These are phyloP conservation scores for Yamadazyma buinensis DNA, from an alignment of 1,139 yeast species.

Conservation along the genomic window DNA sequence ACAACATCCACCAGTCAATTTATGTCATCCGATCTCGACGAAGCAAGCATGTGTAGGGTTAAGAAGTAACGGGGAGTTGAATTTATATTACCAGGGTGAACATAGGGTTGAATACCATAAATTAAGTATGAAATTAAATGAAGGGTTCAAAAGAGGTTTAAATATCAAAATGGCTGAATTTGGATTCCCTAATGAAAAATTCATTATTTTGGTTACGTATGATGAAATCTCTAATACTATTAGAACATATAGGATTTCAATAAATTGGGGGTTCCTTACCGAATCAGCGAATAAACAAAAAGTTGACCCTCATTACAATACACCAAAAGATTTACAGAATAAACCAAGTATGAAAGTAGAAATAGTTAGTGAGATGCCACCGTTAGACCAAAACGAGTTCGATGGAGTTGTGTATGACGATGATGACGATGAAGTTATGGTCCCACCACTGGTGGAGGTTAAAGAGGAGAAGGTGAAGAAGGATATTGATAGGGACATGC, in stretches of 20 bases:
- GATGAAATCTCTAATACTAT: conserved; percentile 39
- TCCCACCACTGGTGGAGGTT: too few species aligned
- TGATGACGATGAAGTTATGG: conserved; percentile 19
- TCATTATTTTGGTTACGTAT: conserved; percentile 45
- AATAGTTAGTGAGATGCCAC: conserved; percentile 29
- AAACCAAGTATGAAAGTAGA: conserved; percentile 22
- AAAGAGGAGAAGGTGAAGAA: conserved; percentile 8
- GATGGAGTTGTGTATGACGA: conserved; percentile 17
- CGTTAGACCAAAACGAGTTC: conserved; percentile 17
- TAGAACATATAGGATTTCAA: conserved; percentile 41
- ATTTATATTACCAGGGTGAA: conserved; percentile 60
- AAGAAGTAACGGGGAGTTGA: conserved; percentile 59
- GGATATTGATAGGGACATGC: conserved; percentile 13
- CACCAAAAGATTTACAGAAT: conserved; percentile 38
- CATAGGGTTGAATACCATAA: conserved; percentile 56
- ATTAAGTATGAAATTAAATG: conserved; percentile 19
- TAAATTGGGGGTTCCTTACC: conserved; percentile 62
- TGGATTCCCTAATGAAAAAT: conserved; percentile 48
- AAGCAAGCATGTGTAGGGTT: conserved; percentile 72
- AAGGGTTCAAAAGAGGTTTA: conserved; percentile 7
- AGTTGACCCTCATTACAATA: conserved; percentile 49
- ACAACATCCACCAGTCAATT: conserved; percentile 58
- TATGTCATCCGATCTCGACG: conserved; percentile 63
- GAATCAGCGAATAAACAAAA: conserved; percentile 48
- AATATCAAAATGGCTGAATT: conserved; percentile 51